A percentile compares a stretch with the other conserved stretches of the same genome.
phyloP scores from a whole-genome alignment of 495 filamentous ascomycete genomes.

The Aspergillus ellipticus region DNA sequence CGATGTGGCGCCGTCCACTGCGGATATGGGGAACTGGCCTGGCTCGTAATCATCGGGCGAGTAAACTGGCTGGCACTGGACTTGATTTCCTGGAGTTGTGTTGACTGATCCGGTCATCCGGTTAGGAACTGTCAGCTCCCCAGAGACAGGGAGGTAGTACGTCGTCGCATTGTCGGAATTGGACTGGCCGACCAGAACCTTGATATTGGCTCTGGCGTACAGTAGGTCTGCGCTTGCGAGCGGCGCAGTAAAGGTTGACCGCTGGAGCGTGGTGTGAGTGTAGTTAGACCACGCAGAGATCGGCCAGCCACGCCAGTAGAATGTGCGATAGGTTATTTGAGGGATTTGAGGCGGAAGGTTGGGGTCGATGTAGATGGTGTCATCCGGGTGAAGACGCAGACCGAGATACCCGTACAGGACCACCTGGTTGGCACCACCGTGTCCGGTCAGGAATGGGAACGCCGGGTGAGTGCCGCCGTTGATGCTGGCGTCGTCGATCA shows the following conservation, averaged over 20 bases:
- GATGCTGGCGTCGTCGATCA: conserved; percentile 56
- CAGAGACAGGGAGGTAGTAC: conserved; percentile 47
- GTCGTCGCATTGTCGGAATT: conserved; percentile 28
- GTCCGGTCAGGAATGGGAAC: conserved; percentile 64
- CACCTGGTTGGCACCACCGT: conserved; percentile 61
- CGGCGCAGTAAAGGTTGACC: conserved; percentile 29
- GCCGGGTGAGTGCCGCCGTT: conserved; percentile 69
- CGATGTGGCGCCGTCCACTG: conserved; percentile 64
- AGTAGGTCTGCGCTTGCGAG: conserved; percentile 41
- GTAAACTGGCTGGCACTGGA: conserved; percentile 59
- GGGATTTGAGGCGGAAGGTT: conserved; percentile 60
- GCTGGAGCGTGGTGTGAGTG: conserved; percentile 61
- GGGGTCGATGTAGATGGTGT: conserved; percentile 53
- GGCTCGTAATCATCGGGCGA: conserved; percentile 49
- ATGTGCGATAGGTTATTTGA: conserved; percentile 57
- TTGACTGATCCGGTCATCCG: conserved; percentile 43
- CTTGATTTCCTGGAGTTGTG: conserved; percentile 57
- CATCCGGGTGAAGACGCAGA: conserved; percentile 50
- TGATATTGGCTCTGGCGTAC: conserved; percentile 49
- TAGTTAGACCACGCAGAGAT: conserved; percentile 59
- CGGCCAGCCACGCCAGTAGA: conserved; percentile 68
- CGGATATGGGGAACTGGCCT: conserved; percentile 70
- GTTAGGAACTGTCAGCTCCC: conserved; percentile 57
- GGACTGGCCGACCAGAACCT: conserved; percentile 42
- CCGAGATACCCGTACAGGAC: conserved; percentile 60